Evolutionary conservation across 768 basidiomycete genomes (phyloP).

Genomic region (Panaeolus cyanescens): DNA sequence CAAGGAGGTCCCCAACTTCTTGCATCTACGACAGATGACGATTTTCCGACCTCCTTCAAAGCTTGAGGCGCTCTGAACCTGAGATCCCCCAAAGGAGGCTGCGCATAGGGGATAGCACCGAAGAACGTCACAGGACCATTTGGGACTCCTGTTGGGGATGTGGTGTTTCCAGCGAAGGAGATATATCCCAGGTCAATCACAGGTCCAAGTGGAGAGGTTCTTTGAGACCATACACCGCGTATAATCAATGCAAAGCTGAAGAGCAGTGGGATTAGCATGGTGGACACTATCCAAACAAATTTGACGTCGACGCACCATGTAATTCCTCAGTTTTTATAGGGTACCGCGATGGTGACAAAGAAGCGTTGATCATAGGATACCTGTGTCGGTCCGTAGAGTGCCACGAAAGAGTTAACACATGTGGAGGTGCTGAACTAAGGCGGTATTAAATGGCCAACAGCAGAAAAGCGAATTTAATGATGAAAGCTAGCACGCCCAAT

Average conservation of each 20-base stretch:
- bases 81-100: constrained; percentile 48
- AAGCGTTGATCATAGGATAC: neutral
- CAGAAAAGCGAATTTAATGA: too few species aligned
- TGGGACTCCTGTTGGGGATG: constrained; percentile 33
- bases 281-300: too few species aligned
- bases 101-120: constrained; percentile 51
- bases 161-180: constrained; percentile 40
- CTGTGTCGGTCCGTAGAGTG: neutral
- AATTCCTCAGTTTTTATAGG: neutral
- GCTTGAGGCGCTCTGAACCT: constrained; percentile 45
- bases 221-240: neutral
- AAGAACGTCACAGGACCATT: constrained; percentile 35
- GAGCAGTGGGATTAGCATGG: neutral
- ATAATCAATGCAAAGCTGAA: neutral
- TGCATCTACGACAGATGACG: constrained; percentile 36
- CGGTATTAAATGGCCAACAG: too few species aligned
- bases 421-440: neutral
- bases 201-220: constrained; percentile 29
- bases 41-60: constrained; percentile 31
- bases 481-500: too few species aligned
- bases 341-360: neutral
- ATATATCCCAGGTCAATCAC: constrained; percentile 43
- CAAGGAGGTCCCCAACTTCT: constrained; percentile 46
- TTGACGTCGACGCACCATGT: too few species aligned
- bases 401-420: neutral